Evolutionary conservation across 306 rosid species (phyloP).

Genomic region (Mimosa bimucronata): DNA sequence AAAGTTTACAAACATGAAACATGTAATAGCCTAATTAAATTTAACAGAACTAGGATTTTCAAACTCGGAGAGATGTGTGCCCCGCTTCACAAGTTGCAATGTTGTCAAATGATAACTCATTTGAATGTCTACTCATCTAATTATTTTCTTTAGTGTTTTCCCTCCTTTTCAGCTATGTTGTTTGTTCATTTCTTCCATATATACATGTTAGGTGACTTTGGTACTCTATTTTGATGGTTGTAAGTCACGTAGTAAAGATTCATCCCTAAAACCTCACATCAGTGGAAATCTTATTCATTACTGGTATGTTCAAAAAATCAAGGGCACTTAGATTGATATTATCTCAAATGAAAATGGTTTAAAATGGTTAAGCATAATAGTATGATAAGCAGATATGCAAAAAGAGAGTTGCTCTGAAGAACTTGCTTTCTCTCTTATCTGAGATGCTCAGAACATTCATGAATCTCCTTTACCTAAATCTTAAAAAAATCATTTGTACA

Average conservation of each 20-base stretch:
- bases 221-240: slow-evolving; percentile 67
- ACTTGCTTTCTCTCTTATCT: too few species aligned
- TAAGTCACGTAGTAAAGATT: slow-evolving; percentile 65
- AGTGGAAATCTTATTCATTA: slow-evolving; percentile 73
- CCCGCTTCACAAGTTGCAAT: background rate
- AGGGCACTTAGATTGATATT: slow-evolving; percentile 22
- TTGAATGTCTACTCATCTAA: slow-evolving; percentile 6
- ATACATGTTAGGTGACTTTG: slow-evolving; percentile 65
- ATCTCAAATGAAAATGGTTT: slow-evolving; percentile 9
- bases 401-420: too few species aligned
- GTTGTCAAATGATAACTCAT: slow-evolving; percentile 8
- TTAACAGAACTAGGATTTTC: background rate
- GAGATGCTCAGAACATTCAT: too few species aligned
- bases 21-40: background rate
- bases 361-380: slow-evolving; percentile 25
- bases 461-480: too few species aligned
- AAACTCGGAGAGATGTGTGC: too few species aligned
- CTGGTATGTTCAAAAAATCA: slow-evolving; percentile 62
- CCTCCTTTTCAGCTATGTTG: slow-evolving; percentile 15
- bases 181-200: slow-evolving; percentile 35
- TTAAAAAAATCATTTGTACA: too few species aligned
- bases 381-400: too few species aligned
- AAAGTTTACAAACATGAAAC: too few species aligned
- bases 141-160: slow-evolving; percentile 4
- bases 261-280: slow-evolving; percentile 81